Base-by-base conservation (phyloP, 2,329 filamentous ascomycete genomes). In the Aspergillus neoniger region DNA sequence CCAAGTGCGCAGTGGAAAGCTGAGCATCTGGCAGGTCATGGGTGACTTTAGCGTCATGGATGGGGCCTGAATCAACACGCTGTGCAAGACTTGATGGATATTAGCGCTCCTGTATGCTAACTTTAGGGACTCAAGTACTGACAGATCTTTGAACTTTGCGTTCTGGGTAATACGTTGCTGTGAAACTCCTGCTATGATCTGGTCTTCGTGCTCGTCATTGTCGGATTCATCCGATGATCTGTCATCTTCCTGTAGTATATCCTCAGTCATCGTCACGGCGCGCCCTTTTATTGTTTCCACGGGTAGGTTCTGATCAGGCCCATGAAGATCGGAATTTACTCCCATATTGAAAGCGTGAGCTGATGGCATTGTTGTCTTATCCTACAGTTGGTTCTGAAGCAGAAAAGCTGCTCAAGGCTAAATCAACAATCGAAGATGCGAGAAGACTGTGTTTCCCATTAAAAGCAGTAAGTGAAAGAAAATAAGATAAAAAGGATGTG, bases 1-100 rank as follows among this genome's bases (percentile, higher is more conserved):
- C 75, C 4, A 87, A 75, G 49, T 80, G 77, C n/a, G 78, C 77
- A 43, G 84, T 83, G 1, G 83, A 86, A 19, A 85, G 76, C 51
- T 84, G 80, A 56, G 84, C 78, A 21, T 80, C 77, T 4, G 65
- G 62, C 19, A 28, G 61, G 58, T 59, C 70, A 66, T n/a, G 64
- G 65, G 48, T 72, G 68, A 19, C 72, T 21, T 76, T 75, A 36
- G 76, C 63, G 55, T 79, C 76, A 53, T 76, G 72, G 39, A 77
- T 71, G 0, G 77, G 76, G n/a, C 79, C 68, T 28, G 77, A 69
- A 43, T 79, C 70, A n/a, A 77, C 80, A 55, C 78, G 76, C 53
- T 79, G 72, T 23, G 75, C 74, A 10, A 79, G 66, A 30, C 78
- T 80, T 62, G 23, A 32, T 14, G 25, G 21, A 15, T 19, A 44